These are phyloP conservation scores for Macrocybe sp. DNA, from an alignment of 1,284 basidiomycete species.

Conservation along the genomic window DNA sequence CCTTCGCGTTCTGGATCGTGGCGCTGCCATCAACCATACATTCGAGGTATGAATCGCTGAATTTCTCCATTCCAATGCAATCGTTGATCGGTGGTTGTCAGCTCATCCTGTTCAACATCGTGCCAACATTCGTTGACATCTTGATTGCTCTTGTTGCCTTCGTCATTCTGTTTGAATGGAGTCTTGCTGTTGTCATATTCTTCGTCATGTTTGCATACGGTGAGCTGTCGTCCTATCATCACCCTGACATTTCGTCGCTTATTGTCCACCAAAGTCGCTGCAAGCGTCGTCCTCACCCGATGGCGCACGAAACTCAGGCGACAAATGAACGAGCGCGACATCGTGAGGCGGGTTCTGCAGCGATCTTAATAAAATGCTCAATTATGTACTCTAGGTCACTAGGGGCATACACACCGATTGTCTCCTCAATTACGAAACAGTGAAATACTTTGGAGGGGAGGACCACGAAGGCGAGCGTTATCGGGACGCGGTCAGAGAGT, in stretches of 20 bases:
- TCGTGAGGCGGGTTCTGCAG: slow-evolving; percentile 33
- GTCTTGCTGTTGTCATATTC: slow-evolving; percentile 66
- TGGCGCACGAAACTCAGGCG: slow-evolving; percentile 71
- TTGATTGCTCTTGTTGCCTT: slow-evolving; percentile 64
- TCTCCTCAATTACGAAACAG: slow-evolving; percentile 78
- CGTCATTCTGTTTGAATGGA: slow-evolving; percentile 61
- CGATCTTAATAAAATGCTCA: background rate
- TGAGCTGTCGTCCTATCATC: slow-evolving; percentile 24
- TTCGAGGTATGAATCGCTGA: slow-evolving; percentile 52
- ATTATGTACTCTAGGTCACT: slow-evolving; percentile 39
- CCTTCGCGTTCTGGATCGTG: slow-evolving; percentile 83
- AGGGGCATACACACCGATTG: slow-evolving; percentile 79
- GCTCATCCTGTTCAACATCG: slow-evolving; percentile 73
- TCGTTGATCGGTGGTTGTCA: slow-evolving; percentile 18
- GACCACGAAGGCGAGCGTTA: slow-evolving; percentile 76
- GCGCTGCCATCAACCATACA: slow-evolving; percentile 83
- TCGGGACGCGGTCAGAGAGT: slow-evolving; percentile 66
- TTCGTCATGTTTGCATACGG: slow-evolving; percentile 74
- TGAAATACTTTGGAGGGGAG: slow-evolving; percentile 85
- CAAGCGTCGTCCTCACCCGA: slow-evolving; percentile 62
- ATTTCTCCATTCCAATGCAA: background rate
- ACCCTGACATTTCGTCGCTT: slow-evolving; percentile 2
- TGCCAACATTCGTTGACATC: slow-evolving; percentile 80
- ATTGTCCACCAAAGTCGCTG: slow-evolving; percentile 39
- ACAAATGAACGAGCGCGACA: slow-evolving; percentile 74